These are phyloP conservation scores for Friedmanniomyces endolithicus DNA, from an alignment of 495 filamentous ascomycete genomes.

Conservation along the genomic window DNA sequence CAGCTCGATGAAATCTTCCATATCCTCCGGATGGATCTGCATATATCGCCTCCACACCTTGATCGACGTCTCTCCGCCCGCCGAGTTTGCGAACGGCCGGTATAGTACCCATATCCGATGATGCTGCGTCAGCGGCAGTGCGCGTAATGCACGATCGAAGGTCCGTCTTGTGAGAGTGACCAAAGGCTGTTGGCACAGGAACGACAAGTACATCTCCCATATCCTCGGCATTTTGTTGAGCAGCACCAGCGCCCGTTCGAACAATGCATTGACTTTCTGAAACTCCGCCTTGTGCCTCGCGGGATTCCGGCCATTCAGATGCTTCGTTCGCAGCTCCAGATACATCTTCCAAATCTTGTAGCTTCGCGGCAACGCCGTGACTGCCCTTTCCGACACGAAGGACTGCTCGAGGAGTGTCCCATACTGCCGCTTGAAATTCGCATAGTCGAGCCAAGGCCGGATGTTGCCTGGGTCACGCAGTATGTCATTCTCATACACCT, in stretches of 20 bases:
- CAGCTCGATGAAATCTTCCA: conserved; percentile 86
- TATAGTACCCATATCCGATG: conserved; percentile 94
- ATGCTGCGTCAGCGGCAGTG: conserved; percentile 93
- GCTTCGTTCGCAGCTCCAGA: conserved; percentile 65
- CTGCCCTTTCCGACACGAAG: conserved; percentile 87
- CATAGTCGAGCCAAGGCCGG: conserved; percentile 93
- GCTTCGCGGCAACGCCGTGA: conserved; percentile 75
- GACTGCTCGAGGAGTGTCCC: conserved; percentile 81
- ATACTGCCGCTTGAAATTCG: conserved; percentile 80
- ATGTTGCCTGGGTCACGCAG: conserved; percentile 71
- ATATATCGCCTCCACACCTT: conserved; percentile 94
- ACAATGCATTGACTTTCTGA: conserved; percentile 86
- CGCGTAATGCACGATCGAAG: conserved; percentile 88
- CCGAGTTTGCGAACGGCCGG: conserved; percentile 82
- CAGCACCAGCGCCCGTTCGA: conserved; percentile 84
- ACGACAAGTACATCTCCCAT: conserved; percentile 96
- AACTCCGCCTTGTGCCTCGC: conserved; percentile 71
- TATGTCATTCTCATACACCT: conserved; percentile 92
- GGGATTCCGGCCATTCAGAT: conserved; percentile 58
- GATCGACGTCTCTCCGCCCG: conserved; percentile 79
- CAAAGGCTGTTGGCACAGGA: conserved; percentile 79
- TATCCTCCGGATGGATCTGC: conserved; percentile 94
- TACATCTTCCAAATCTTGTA: conserved; percentile 99
- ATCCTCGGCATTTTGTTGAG: conserved; percentile 98
- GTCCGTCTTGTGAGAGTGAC: conserved; percentile 81